Percentiles rank a stretch among this genome's conserved stretches.
Evolutionary conservation across 768 basidiomycete species (phyloP).

Genomic region (Exidia glandulosa): DNA sequence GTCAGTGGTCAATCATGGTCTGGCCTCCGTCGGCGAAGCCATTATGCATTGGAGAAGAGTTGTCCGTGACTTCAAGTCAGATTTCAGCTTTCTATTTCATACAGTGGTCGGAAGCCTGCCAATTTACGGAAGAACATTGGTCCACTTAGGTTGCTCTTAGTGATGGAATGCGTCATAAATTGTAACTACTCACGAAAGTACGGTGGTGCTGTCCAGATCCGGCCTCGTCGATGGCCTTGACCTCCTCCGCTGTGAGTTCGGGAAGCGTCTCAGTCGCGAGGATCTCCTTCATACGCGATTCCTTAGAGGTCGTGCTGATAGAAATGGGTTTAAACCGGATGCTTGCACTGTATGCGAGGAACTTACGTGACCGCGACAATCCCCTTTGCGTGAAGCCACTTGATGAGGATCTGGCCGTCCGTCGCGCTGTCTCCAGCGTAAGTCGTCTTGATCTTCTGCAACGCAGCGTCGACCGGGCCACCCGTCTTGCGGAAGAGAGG

Average conservation of each 20-base stretch:
- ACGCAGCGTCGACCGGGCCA: constrained; percentile 29
- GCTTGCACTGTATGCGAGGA: constrained; percentile 8
- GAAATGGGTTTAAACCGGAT: neutral
- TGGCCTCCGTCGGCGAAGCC: too few species aligned
- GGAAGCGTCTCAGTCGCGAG: constrained; percentile 12
- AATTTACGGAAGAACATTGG: too few species aligned
- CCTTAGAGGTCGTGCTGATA: constrained; percentile 23
- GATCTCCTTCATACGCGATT: constrained; percentile 20
- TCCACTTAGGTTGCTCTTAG: too few species aligned
- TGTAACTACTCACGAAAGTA: constrained; percentile 4
- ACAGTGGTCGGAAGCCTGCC: too few species aligned
- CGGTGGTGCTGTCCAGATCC: constrained; percentile 11
- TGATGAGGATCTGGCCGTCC: constrained; percentile 8
- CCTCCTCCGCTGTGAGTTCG: constrained; percentile 14
- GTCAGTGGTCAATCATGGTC: too few species aligned
- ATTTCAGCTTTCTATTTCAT: too few species aligned
- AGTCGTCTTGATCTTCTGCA: constrained; percentile 18
- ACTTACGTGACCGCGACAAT: constrained; percentile 23
- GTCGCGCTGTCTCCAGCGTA: constrained; percentile 1
- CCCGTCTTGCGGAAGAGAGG: constrained; percentile 48
- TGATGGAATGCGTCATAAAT: too few species aligned
- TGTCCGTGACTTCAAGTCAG: too few species aligned
- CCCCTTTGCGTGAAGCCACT: constrained; percentile 14
- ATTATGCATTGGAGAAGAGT: too few species aligned
- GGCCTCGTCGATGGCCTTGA: constrained; percentile 10